A percentile compares a stretch with the other conserved stretches of the same genome.
These are phyloP conservation scores for Ceratocystis eucalypticola DNA, from an alignment of 2,329 filamentous ascomycete genomes.

Conservation along the genomic window DNA sequence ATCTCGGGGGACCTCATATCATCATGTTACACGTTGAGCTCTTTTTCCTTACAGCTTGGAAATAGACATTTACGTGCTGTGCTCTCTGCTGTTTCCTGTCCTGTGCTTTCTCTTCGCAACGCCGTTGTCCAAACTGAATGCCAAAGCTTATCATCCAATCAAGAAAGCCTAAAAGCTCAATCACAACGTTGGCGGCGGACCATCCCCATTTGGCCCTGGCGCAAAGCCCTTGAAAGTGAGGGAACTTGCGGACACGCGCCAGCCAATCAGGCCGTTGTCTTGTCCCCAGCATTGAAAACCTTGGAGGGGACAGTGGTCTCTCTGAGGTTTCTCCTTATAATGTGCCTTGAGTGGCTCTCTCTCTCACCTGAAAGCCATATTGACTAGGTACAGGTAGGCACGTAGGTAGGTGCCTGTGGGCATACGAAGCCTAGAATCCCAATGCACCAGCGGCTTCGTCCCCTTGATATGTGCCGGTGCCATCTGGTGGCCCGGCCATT, in stretches of 20 bases:
- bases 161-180: neutral
- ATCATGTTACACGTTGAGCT: neutral
- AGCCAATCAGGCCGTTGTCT: neutral
- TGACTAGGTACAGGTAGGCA: neutral
- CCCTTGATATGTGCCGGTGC: neutral
- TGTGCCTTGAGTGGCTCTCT: slow-evolving; percentile 4
- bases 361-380: slow-evolving; percentile 8
- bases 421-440: slow-evolving; percentile 6
- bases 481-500: neutral
- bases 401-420: neutral
- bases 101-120: neutral
- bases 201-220: slow-evolving; percentile 1
- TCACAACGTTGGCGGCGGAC: neutral
- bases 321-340: neutral
- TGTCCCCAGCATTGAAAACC: neutral
- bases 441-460: neutral
- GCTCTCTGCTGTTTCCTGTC: neutral
- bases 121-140: neutral
- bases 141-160: slow-evolving; percentile 1
- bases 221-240: neutral
- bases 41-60: neutral
- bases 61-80: neutral
- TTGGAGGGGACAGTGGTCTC: neutral
- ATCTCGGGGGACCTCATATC: neutral
- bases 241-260: neutral